phyloP scores from a whole-genome alignment of 331 rosid genomes.

The Erythrophleum ivorense region DNA sequence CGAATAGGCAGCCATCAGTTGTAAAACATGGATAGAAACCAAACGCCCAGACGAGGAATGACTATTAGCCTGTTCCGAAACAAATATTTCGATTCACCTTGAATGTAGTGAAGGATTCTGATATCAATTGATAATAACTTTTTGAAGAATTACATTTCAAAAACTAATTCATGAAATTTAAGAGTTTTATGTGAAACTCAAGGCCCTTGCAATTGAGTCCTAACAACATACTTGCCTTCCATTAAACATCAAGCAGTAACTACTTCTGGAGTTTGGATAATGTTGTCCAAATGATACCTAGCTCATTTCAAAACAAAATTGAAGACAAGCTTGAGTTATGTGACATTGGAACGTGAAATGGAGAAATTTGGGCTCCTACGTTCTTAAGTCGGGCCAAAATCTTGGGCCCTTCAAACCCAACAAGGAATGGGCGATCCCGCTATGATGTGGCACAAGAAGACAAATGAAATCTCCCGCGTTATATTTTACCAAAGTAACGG shows the following conservation, averaged over 20 bases:
- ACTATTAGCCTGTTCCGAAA: no score
- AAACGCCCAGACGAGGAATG: neutral
- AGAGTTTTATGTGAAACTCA: neutral
- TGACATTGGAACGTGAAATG: neutral
- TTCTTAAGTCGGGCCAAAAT: slow-evolving; percentile 23
- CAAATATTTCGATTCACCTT: neutral
- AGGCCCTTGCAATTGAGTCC: neutral
- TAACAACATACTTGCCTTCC: neutral
- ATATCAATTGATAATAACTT: neutral
- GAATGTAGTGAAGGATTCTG: neutral
- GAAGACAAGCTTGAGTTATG: neutral
- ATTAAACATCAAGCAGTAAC: neutral
- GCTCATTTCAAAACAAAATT: neutral
- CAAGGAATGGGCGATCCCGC: slow-evolving; percentile 6
- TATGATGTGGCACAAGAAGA: slow-evolving; percentile 45
- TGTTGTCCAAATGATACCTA: slow-evolving; percentile 26
- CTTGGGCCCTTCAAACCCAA: slow-evolving; percentile 32
- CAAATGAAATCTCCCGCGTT: slow-evolving; percentile 42
- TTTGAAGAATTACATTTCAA: neutral
- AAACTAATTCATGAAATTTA: no score
- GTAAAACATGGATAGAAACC: neutral
- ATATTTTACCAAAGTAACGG: slow-evolving; percentile 26
- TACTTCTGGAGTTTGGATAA: slow-evolving; percentile 10
- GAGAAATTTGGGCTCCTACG: neutral
- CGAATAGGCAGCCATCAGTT: neutral